Conservation (phyloP, 2,329 filamentous ascomycete species). For the Nigrospora sphaerica region DNA sequence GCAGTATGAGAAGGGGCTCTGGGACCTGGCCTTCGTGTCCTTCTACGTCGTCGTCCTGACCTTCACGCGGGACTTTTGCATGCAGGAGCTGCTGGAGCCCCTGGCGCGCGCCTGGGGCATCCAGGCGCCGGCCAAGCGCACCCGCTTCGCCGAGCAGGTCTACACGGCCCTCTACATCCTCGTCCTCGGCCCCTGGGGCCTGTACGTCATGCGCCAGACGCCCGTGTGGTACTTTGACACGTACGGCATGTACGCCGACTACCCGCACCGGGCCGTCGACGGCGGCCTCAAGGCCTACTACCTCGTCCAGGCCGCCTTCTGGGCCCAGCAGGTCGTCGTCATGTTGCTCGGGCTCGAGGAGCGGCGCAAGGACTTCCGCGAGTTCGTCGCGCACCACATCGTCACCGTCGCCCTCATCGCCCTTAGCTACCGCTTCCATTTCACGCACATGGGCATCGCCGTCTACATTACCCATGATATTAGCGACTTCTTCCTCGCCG, state of each 20-base stretch:
- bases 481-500: conserved; percentile 66
- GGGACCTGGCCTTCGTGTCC: not conserved
- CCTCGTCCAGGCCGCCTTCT: not conserved
- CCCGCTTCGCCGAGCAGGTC: not conserved
- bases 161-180: not conserved
- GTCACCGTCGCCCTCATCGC: conserved; percentile 62
- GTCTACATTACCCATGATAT: conserved; percentile 72
- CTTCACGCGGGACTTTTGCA: not conserved
- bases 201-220: not conserved
- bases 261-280: not conserved
- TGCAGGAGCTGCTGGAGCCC: not conserved
- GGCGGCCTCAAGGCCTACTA: not conserved
- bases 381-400: conserved; percentile 61
- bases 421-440: conserved; percentile 68
- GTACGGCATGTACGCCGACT: not conserved
- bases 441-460: conserved; percentile 67
- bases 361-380: not conserved
- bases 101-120: not conserved
- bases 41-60: not conserved
- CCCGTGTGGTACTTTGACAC: not conserved
- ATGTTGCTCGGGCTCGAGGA: not conserved
- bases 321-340: not conserved
- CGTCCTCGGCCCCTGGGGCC: not conserved
- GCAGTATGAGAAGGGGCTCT: not conserved
- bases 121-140: not conserved